Conservation (phyloP, 2,329 filamentous ascomycete species). For the Curvularia hawaiiensis region DNA sequence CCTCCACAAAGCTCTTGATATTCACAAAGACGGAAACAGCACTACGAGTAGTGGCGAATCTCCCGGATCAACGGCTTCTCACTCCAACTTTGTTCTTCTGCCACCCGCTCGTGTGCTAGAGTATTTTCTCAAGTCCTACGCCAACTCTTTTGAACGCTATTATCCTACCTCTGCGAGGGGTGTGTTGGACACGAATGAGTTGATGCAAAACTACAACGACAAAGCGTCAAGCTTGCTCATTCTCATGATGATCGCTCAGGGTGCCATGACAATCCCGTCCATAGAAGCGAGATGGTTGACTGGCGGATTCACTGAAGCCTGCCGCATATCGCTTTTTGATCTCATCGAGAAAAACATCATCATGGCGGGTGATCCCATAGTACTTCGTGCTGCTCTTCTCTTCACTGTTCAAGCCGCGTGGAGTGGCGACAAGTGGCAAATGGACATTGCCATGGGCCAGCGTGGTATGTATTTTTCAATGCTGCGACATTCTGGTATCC, state of each 20-base stretch:
- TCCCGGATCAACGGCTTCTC: slow-evolving; percentile 53
- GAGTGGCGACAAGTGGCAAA: slow-evolving; percentile 79
- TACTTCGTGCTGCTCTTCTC: slow-evolving; percentile 68
- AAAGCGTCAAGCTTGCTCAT: slow-evolving; percentile 69
- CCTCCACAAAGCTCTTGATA: slow-evolving; percentile 71
- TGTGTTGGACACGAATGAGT: slow-evolving; percentile 68
- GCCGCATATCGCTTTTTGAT: slow-evolving; percentile 73
- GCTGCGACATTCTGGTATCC: slow-evolving; percentile 71
- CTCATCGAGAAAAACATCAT: slow-evolving; percentile 74
- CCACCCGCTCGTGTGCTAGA: slow-evolving; percentile 70
- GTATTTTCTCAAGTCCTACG: slow-evolving; percentile 69
- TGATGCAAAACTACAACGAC: slow-evolving; percentile 66
- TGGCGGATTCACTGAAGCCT: slow-evolving; percentile 71
- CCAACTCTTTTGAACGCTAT: slow-evolving; percentile 69
- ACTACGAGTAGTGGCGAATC: slow-evolving; percentile 52
- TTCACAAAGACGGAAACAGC: slow-evolving; percentile 61
- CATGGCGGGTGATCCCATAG: slow-evolving; percentile 67
- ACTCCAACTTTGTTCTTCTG: slow-evolving; percentile 67
- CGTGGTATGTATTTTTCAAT: slow-evolving; percentile 75
- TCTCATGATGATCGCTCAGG: slow-evolving; percentile 74
- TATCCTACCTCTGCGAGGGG: slow-evolving; percentile 67
- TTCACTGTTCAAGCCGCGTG: slow-evolving; percentile 72
- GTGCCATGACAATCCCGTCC: slow-evolving; percentile 68
- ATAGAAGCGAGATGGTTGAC: slow-evolving; percentile 69
- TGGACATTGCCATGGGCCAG: slow-evolving; percentile 77